Evolutionary conservation across 768 basidiomycete genomes (phyloP).

Genomic region (Tricholoma matsutake): DNA sequence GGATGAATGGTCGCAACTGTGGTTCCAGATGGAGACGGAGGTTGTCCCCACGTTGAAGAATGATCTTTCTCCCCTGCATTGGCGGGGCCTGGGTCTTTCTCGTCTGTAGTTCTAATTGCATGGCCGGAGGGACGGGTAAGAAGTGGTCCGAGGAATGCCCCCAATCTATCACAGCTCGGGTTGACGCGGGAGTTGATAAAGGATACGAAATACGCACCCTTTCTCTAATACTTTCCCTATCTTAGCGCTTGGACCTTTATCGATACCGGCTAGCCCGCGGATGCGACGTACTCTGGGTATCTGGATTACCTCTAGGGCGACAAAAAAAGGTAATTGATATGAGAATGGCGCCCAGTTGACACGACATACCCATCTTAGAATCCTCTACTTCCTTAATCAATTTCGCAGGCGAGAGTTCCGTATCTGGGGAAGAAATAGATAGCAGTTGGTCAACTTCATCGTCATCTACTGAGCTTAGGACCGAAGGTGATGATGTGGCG

Average conservation of each 20-base stretch:
- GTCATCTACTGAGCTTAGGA: slow-evolving; percentile 40
- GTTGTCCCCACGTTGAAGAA: slow-evolving; percentile 13
- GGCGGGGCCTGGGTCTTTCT: slow-evolving; percentile 17
- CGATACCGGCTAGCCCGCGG: slow-evolving; percentile 31
- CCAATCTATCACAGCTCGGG: slow-evolving; percentile 27
- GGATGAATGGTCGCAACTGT: not conserved
- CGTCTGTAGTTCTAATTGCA: slow-evolving; percentile 18
- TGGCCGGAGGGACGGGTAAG: slow-evolving; percentile 12
- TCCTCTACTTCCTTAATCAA: slow-evolving; percentile 34
- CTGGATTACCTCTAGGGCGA: slow-evolving; percentile 42
- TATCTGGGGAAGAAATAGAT: slow-evolving; percentile 43
- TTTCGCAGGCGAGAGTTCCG: slow-evolving; percentile 33
- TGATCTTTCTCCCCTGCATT: slow-evolving; percentile 27
- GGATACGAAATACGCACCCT: slow-evolving; percentile 6
- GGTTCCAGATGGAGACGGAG: not conserved
- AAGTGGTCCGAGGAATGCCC: slow-evolving; percentile 35
- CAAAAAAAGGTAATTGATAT: not conserved
- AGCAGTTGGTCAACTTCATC: slow-evolving; percentile 53
- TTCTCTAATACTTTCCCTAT: slow-evolving; percentile 10
- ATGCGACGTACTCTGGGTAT: slow-evolving; percentile 52
- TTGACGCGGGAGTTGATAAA: not conserved
- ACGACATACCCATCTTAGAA: slow-evolving; percentile 47
- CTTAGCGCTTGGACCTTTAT: slow-evolving; percentile 6
- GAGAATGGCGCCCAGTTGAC: not conserved
- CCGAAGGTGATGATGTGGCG: slow-evolving; percentile 39